Evolutionary conservation across 208 protist species (phyloP).

Genomic region (Trypanosoma theileri): DNA sequence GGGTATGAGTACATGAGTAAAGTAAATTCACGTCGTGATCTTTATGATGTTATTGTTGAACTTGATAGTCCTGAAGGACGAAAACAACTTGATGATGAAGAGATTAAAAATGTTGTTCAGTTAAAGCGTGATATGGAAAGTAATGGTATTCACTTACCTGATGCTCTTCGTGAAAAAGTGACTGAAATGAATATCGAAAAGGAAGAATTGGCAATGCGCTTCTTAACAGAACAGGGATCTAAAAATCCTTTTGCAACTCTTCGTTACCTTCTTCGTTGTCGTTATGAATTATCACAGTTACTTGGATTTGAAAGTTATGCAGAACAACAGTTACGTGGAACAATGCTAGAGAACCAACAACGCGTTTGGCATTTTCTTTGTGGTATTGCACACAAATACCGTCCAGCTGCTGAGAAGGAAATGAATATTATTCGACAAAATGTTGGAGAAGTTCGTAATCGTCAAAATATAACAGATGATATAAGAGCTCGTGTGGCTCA

Average conservation of each 20-base stretch:
- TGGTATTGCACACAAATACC: constrained; percentile 82
- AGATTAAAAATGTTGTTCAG: constrained; percentile 90
- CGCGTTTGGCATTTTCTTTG: constrained; percentile 92
- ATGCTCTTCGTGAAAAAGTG: constrained; percentile 70
- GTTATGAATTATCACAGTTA: constrained; percentile 77
- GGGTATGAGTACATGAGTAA: constrained; percentile 91
- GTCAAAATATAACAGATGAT: constrained; percentile 80
- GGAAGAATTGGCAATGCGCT: constrained; percentile 83
- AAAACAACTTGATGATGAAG: constrained; percentile 70
- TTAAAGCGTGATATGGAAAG: constrained; percentile 92
- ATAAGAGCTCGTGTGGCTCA: constrained; percentile 69
- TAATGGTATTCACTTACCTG: constrained; percentile 89
- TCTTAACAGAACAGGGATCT: constrained; percentile 69
- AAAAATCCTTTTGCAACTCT: constrained; percentile 79
- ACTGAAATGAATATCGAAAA: constrained; percentile 89
- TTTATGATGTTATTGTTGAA: constrained; percentile 86
- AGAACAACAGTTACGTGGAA: constrained; percentile 89
- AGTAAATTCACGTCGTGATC: constrained; percentile 82
- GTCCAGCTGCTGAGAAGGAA: constrained; percentile 77
- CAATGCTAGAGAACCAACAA: constrained; percentile 87
- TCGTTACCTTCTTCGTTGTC: constrained; percentile 76
- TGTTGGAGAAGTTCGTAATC: constrained; percentile 77
- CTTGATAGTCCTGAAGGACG: constrained; percentile 65
- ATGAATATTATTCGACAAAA: constrained; percentile 70
- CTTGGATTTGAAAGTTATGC: constrained; percentile 89